phyloP scores from a whole-genome alignment of 495 filamentous ascomycete genomes.

The Aspergillus asperescens region DNA sequence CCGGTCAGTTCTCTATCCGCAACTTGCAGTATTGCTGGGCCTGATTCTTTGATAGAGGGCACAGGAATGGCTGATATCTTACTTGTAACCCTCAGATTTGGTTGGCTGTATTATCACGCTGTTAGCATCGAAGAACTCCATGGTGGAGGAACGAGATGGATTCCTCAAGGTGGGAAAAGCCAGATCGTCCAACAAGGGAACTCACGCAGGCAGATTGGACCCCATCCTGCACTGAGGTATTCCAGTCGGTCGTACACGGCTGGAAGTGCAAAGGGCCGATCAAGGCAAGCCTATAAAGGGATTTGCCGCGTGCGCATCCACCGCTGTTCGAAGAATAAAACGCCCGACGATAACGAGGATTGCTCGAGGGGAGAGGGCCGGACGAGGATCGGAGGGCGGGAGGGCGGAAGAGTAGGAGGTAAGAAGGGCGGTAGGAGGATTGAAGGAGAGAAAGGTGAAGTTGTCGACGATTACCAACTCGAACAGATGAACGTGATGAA shows the following conservation, averaged over 20 bases:
- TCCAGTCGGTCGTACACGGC: constrained; percentile 28
- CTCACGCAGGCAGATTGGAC: constrained; percentile 58
- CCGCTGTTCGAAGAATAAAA: constrained; percentile 25
- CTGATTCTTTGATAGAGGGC: neutral
- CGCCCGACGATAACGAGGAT: constrained; percentile 17
- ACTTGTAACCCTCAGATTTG: constrained; percentile 64
- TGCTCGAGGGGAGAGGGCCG: constrained; percentile 10
- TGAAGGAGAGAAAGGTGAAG: constrained; percentile 22
- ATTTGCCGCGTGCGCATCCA: constrained; percentile 41
- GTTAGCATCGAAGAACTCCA: constrained; percentile 31
- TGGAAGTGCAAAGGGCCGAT: constrained; percentile 36
- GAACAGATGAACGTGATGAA: constrained; percentile 17
- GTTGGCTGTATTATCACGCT: constrained; percentile 36
- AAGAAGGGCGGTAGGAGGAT: constrained; percentile 13
- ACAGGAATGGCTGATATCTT: constrained; percentile 26
- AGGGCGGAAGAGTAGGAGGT: constrained; percentile 12
- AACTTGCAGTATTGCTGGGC: neutral
- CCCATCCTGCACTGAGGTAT: constrained; percentile 43
- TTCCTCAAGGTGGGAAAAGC: constrained; percentile 11
- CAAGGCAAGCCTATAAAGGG: constrained; percentile 36
- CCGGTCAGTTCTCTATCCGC: constrained; percentile 14
- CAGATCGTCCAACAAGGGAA: constrained; percentile 15
- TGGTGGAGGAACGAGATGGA: constrained; percentile 1
- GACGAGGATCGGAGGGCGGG: constrained; percentile 10
- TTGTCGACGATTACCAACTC: constrained; percentile 11